Evolutionary conservation across 306 rosid species (phyloP).

Genomic region (Carpinus fangiana): DNA sequence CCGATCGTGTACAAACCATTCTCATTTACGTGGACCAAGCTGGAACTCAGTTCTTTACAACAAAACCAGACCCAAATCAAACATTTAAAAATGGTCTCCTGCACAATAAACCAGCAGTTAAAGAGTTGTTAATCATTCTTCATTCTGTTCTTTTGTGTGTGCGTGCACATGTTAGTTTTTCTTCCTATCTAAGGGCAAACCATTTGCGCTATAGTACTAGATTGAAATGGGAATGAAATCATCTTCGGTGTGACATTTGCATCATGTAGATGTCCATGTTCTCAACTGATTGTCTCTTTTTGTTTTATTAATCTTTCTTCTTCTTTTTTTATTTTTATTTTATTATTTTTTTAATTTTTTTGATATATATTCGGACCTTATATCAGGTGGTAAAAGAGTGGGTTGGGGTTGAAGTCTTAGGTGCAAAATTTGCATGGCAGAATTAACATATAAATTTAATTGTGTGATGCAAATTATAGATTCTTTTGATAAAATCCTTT

Average conservation of each 20-base stretch:
- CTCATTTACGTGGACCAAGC: too few species aligned
- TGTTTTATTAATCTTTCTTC: neutral
- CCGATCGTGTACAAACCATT: too few species aligned
- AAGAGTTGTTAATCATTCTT: too few species aligned
- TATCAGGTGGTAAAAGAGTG: neutral
- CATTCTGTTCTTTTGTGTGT: too few species aligned
- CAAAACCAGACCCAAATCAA: too few species aligned
- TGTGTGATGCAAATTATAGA: neutral
- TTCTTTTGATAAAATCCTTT: neutral
- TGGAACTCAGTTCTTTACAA: too few species aligned
- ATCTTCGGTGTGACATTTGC: neutral
- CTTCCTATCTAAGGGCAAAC: neutral
- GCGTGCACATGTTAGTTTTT: neutral
- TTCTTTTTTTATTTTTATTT: neutral
- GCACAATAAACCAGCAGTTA: too few species aligned
- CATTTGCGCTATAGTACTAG: neutral
- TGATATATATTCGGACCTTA: neutral
- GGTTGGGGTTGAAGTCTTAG: neutral
- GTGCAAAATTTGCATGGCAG: neutral
- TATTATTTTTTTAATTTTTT: neutral
- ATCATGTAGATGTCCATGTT: neutral
- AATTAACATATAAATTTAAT: neutral
- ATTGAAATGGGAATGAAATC: neutral
- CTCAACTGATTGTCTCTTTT: neutral
- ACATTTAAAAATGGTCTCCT: too few species aligned